A percentile compares a stretch with the other conserved stretches of the same genome.
phyloP scores from a whole-genome alignment of 768 basidiomycete genomes.

The Suillus plorans region DNA sequence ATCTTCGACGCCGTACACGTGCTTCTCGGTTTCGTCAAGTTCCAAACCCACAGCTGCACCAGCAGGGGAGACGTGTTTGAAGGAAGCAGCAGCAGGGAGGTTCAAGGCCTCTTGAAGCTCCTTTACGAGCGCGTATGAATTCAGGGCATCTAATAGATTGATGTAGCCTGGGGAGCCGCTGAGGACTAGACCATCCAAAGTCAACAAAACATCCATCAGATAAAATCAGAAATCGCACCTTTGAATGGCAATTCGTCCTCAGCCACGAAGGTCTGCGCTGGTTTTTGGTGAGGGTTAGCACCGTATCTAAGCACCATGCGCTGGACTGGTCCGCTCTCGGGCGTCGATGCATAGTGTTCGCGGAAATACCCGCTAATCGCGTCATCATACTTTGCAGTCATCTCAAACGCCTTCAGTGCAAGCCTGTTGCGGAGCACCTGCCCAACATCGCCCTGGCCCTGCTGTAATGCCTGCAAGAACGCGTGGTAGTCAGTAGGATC shows the following conservation, averaged over 20 bases:
- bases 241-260: slow-evolving; percentile 92
- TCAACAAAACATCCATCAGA: neutral
- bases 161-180: slow-evolving; percentile 97
- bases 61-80: slow-evolving; percentile 99
- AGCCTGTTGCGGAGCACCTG: slow-evolving; percentile 72
- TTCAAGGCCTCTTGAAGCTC: slow-evolving; percentile 86
- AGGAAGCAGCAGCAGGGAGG: slow-evolving; percentile 95
- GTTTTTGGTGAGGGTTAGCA: slow-evolving; percentile 98
- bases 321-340: slow-evolving; percentile 79
- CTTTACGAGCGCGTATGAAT: slow-evolving; percentile 94
- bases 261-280: slow-evolving; percentile 92
- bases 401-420: slow-evolving; percentile 96
- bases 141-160: slow-evolving; percentile 95
- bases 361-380: slow-evolving; percentile 97
- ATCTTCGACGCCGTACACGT: slow-evolving; percentile 96
- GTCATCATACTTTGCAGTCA: slow-evolving; percentile 92
- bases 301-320: slow-evolving; percentile 89
- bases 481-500: slow-evolving; percentile 85
- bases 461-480: slow-evolving; percentile 77
- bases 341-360: slow-evolving; percentile 87
- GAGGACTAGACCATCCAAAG: slow-evolving; percentile 53
- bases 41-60: slow-evolving; percentile 91
- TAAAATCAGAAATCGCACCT: slow-evolving; percentile 43
- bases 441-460: slow-evolving; percentile 73
- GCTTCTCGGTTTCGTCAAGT: slow-evolving; percentile 81